Evolutionary conservation across 805 yeast genomes (phyloP).

Genomic region (Kodamaea restingae): DNA sequence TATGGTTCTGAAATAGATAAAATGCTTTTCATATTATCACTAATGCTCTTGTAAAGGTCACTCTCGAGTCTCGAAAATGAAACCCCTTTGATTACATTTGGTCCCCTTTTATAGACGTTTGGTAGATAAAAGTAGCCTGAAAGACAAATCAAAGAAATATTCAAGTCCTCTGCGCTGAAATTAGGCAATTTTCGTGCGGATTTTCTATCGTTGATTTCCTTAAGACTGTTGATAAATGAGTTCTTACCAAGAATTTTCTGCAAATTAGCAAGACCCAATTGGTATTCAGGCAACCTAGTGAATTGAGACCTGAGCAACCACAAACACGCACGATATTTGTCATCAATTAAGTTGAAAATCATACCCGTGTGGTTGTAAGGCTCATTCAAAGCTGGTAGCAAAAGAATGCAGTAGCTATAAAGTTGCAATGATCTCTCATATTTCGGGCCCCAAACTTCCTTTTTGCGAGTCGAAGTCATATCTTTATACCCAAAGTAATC

Average conservation of each 20-base stretch:
- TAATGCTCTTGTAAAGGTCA: slow-evolving; percentile 18
- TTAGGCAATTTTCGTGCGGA: background rate
- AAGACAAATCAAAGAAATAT: slow-evolving; percentile 29
- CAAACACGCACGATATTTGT: slow-evolving; percentile 45
- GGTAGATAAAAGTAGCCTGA: slow-evolving; percentile 44
- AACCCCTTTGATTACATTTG: slow-evolving; percentile 19
- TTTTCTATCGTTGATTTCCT: slow-evolving; percentile 16
- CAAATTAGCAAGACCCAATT: slow-evolving; percentile 47
- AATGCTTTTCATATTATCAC: slow-evolving; percentile 11
- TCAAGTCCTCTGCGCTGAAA: slow-evolving; percentile 10
- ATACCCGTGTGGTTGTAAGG: slow-evolving; percentile 59
- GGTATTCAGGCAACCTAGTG: slow-evolving; percentile 46
- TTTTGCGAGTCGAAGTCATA: slow-evolving; percentile 27
- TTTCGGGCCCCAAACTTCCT: slow-evolving; percentile 32
- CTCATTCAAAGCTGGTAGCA: slow-evolving; percentile 67
- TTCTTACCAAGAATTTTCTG: slow-evolving; percentile 33
- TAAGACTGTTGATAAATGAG: slow-evolving; percentile 27
- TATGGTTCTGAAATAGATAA: slow-evolving; percentile 7
- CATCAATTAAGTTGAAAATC: slow-evolving; percentile 37
- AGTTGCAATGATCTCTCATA: slow-evolving; percentile 26
- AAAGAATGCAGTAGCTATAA: slow-evolving; percentile 50
- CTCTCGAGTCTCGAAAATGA: slow-evolving; percentile 21
- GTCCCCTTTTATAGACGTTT: slow-evolving; percentile 20
- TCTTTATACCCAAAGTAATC: slow-evolving; percentile 31
- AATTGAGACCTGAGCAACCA: slow-evolving; percentile 55